Evolutionary conservation across 2,329 filamentous ascomycete genomes (phyloP), one percentile per base, ranked within the genome.

Genomic region (Phyllosticta citriasiana): DNA sequence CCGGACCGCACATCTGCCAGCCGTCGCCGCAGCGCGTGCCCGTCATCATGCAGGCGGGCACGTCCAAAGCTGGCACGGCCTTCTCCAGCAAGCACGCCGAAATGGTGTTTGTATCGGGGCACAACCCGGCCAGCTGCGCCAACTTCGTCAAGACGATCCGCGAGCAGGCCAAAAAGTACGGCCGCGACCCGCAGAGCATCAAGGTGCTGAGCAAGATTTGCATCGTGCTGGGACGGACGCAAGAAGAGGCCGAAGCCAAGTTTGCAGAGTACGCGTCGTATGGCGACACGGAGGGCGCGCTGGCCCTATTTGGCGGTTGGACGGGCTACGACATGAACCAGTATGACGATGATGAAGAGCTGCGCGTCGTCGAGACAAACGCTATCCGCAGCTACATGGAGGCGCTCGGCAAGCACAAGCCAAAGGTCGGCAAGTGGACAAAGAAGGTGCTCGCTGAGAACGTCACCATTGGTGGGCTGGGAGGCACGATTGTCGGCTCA

Each of bases 301-400:
- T 89, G 61, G 84, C 87, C 1, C 72, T 90, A 19, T 91, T 90
- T 66, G 86, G 86, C 22, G 88, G 88, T 1, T 91, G 87, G 87
- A 89, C 87, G 0, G 88, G 85, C 0, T 85, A 87, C 55, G 83
- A 88, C 68, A 73, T 88, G 25, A 76, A 78, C 6, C 74, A 79
- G 53, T 87, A 86, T 65, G 80, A 74, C 0, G 84, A 87, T 26
- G 84, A 87, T 52, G 80, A 87, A 67, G 85, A 88, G 68, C 72
- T 88, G 57, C 12, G 73, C 10, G 55, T 55, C 7, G 53, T 55
- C 6, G 53, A 57, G 57, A 56, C 61, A 40, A 59, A 62, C 26
- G 60, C 60, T 2, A 62, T 62, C 52, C 27, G 60, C 50, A 60
- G 53, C 50, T 51, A 40, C 25, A 33, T 59, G 66, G 66, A 60